Conservation (phyloP, 768 basidiomycete species). For the Gloeostereum incarnatum region DNA sequence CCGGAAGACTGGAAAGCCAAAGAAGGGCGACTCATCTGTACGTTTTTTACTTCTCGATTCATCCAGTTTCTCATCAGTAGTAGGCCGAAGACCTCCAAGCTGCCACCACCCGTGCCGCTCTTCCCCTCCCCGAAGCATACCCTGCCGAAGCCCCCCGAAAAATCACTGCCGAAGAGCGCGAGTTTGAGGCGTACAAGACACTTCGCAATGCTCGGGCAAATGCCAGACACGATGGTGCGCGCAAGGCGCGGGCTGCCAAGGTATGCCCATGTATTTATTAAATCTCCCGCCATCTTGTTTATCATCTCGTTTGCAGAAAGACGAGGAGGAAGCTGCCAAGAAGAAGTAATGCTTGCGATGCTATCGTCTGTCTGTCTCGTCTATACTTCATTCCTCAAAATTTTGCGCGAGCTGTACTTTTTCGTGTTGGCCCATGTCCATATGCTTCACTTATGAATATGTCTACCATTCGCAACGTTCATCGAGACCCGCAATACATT, state of each 20-base stretch:
- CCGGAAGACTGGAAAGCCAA: conserved; percentile 88
- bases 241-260: conserved; percentile 83
- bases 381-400: conserved; percentile 30
- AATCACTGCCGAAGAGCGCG: conserved; percentile 86
- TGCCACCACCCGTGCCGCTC: conserved; percentile 55
- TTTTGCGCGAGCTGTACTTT: conserved; percentile 16
- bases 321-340: conserved; percentile 88
- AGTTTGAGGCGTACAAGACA: conserved; percentile 81
- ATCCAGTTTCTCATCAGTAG: conserved; percentile 9
- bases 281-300: conserved; percentile 6
- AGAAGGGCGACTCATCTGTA: conserved; percentile 91
- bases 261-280: conserved; percentile 29
- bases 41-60: conserved; percentile 20
- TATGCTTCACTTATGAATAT: conserved; percentile 19
- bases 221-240: conserved; percentile 77
- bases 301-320: conserved; percentile 45
- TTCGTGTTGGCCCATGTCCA: conserved; percentile 19
- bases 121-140: conserved; percentile 62
- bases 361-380: no score
- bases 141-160: conserved; percentile 81
- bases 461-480: conserved; percentile 1
- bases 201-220: conserved; percentile 80
- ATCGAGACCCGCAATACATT: no score
- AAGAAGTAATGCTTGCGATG: no score
- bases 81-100: conserved; percentile 81